Base-by-base conservation (phyloP, 1,284 basidiomycete genomes). In the Ganoderma boninense region DNA sequence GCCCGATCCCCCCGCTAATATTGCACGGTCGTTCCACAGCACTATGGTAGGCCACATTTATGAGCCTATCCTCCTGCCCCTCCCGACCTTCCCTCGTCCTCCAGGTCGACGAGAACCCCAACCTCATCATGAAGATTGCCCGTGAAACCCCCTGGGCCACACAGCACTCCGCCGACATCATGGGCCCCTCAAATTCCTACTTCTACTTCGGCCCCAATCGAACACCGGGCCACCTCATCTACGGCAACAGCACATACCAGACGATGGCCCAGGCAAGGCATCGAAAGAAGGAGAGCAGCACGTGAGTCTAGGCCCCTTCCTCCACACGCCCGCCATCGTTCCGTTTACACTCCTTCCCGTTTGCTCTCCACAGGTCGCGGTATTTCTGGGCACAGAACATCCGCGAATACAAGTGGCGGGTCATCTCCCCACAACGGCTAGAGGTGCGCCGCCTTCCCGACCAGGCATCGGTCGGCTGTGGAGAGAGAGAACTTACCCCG, bases 331-430 rank as follows among this genome's bases (percentile, higher is more conserved):
- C 40, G 32, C 42, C 20, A 20, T 44, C 14, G 32, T 49, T 52
- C 62, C 40, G 40, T 40, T 43, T n/a, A 62, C 23, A 14, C 20
- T 3, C 11, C 4, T 16, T 18, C 18, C 23, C 23, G 40, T n/a
- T 16, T n/a, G 20, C n/a, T n/a, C n/a, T 20, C 20, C 10, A 52
- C 66, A 93, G 92, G 61, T 92, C 90, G 40, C 86, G 91, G 66
- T 92, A 92, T 80, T 94, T 93, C 78, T 86, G 85, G 63, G 87
- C 89, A 26, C 91, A 89, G 74, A 88, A 85, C 74, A 89, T 90
- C 49, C 87, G 83, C 71, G 87, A 90, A 66, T 88, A 88, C 80
- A 94, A 93, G 80, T 94, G 92, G 92, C 89, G 87, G 78, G 54
- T 69, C 38, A 83, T 90, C 64, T 78, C 82, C 38, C 80, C 86